phyloP scores from a whole-genome alignment of 768 basidiomycete species.

The Suillus fuscotomentosus region DNA sequence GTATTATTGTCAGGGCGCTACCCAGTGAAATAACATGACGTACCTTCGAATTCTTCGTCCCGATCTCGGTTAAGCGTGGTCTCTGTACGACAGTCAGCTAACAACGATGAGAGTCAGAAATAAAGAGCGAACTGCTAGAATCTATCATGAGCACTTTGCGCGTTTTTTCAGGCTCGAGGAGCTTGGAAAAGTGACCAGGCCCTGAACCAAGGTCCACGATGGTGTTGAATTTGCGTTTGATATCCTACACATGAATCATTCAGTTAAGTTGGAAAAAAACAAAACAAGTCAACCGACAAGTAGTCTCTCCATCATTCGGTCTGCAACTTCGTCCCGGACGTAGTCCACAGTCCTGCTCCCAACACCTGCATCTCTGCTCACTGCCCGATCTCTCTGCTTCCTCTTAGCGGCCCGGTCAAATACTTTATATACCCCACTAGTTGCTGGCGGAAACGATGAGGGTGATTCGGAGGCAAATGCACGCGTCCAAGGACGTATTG shows the following conservation, averaged over 20 bases:
- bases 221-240: conserved; percentile 77
- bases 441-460: conserved; percentile 35
- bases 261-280: conserved; percentile 1
- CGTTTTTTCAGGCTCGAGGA: conserved; percentile 67
- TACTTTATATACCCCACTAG: conserved; percentile 60
- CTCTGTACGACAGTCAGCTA: conserved; percentile 41
- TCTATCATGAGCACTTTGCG: conserved; percentile 84
- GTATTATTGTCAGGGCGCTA: conserved; percentile 1
- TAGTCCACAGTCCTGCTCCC: conserved; percentile 86
- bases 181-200: conserved; percentile 86
- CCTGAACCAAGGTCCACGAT: conserved; percentile 90
- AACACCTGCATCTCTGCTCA: conserved; percentile 49
- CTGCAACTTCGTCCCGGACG: conserved; percentile 86
- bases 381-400: conserved; percentile 76
- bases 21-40: conserved; percentile 10
- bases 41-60: conserved; percentile 81
- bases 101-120: background rate
- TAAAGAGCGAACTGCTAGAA: conserved; percentile 61
- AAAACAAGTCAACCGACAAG: conserved; percentile 47
- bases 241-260: conserved; percentile 59
- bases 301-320: conserved; percentile 87
- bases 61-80: conserved; percentile 72
- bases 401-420: conserved; percentile 84
- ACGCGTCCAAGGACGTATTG: conserved; percentile 27
- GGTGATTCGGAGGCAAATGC: conserved; percentile 50